Evolutionary conservation across 495 filamentous ascomycete genomes (phyloP).

Genomic region (Cetradonia linearis): DNA sequence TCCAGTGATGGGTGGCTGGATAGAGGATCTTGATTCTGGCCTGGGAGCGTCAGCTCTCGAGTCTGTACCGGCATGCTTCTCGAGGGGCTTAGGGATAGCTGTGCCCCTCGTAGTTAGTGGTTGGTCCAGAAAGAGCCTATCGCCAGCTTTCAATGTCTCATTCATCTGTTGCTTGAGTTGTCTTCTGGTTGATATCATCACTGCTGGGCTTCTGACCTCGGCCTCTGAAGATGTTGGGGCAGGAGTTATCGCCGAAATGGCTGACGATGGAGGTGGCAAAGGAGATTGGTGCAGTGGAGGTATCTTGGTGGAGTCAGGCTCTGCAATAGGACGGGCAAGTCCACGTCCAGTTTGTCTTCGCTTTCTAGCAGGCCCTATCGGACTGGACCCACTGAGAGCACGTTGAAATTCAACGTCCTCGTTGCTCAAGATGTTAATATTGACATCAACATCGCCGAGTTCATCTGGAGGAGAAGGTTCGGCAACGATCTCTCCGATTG

Average conservation of each 20-base stretch:
- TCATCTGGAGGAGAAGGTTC: constrained; percentile 36
- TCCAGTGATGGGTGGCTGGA: background rate
- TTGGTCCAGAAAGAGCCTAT: background rate
- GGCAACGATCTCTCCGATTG: constrained; percentile 38
- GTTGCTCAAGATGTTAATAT: constrained; percentile 34
- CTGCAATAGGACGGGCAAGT: background rate
- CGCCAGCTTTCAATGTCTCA: background rate
- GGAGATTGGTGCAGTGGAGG: background rate
- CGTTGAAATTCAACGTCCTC: constrained; percentile 37
- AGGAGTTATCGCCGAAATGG: constrained; percentile 34
- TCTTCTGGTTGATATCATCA: background rate
- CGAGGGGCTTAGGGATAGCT: background rate
- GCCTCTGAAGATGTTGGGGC: constrained; percentile 25
- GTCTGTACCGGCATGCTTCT: background rate
- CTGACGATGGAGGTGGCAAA: constrained; percentile 24
- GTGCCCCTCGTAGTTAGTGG: background rate
- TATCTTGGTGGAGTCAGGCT: constrained; percentile 11
- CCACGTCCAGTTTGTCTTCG: constrained; percentile 7
- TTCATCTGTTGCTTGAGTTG: background rate
- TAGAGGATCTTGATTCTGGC: background rate
- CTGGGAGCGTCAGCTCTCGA: background rate
- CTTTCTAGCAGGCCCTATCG: constrained; percentile 16
- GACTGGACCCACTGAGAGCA: constrained; percentile 15
- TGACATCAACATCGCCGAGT: constrained; percentile 31
- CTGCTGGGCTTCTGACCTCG: background rate